Base-by-base conservation (phyloP, 176 grass and related monocot genomes). In the Phragmites australis region DNA sequence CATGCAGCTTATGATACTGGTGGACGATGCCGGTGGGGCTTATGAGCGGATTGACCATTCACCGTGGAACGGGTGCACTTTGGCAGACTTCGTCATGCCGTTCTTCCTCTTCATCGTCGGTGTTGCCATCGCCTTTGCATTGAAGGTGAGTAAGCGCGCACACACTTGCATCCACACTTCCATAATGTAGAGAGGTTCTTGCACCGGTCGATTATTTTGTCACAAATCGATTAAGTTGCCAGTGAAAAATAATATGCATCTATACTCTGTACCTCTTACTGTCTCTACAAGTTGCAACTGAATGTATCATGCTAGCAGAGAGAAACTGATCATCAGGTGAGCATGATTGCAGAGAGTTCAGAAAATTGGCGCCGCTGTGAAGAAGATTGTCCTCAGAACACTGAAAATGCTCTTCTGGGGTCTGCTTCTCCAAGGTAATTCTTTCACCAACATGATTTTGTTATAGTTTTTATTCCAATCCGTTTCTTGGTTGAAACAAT, bases 101-200 rank as follows among this genome's bases (percentile, higher is more conserved):
- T 98, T 98, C 88, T 98, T 98, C 74, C 92, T 98, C 75, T 98
- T 98, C 78, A 94, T 98, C 37, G 90, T 98, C 14, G 92, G 95
- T 39, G 83, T 98, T 13, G 88, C 96, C 0, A 98, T 98, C 14
- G 92, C 92, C 44, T 93, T 98, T 12, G n/a, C n/a, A n/a, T n/a
- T n/a, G n/a, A n/a, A n/a, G n/a, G n/a, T n/a, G n/a, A n/a, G n/a
- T n/a, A n/a, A n/a, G n/a, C n/a, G n/a, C n/a, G n/a, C n/a, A 31
- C 23, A 18, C 25, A 10, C 14, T 30, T 70, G 6, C 47, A 55
- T 4, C 16, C 31, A 74, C 29, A 51, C 45, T 50, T 48, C 45
- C 16, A 30, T n/a, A 32, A 50, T 48, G 15, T 0, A 51, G 1
- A 0, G 31, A 50, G 8, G 17, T 5, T 10, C 8, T 71, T 71